Percentiles rank a stretch among this genome's conserved stretches.
Conservation (phyloP, 2,329 filamentous ascomycete species). For the Botrytis cinerea region DNA sequence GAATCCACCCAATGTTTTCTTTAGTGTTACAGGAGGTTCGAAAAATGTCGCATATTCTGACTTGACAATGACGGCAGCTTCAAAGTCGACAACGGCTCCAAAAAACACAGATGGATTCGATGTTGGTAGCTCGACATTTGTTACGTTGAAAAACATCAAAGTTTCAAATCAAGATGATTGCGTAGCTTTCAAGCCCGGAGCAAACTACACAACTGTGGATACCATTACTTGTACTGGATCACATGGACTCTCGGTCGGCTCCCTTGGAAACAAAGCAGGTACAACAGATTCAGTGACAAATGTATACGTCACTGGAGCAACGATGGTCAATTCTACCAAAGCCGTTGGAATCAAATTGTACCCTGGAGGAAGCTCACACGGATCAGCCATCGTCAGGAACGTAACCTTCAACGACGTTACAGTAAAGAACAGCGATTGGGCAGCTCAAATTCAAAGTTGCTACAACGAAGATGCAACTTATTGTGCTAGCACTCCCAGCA, state of each 20-base stretch:
- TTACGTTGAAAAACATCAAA: constrained; percentile 51
- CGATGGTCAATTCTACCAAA: constrained; percentile 48
- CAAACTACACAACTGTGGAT: constrained; percentile 47
- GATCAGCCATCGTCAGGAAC: constrained; percentile 45
- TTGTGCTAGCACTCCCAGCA: constrained; percentile 43
- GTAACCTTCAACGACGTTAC: constrained; percentile 46
- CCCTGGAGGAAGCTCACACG: constrained; percentile 44
- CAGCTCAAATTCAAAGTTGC: constrained; percentile 50
- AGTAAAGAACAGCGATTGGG: constrained; percentile 46
- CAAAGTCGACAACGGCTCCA: constrained; percentile 45
- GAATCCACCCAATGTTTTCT: constrained; percentile 51
- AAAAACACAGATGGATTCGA: constrained; percentile 59
- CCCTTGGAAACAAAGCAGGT: constrained; percentile 44
- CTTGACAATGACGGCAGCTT: constrained; percentile 45
- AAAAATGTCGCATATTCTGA: constrained; percentile 44
- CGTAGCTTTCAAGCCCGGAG: constrained; percentile 57
- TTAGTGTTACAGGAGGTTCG: constrained; percentile 44
- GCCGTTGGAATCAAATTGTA: constrained; percentile 52
- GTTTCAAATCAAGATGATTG: constrained; percentile 62
- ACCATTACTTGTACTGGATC: constrained; percentile 49
- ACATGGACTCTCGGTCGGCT: constrained; percentile 52
- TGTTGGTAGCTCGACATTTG: constrained; percentile 47
- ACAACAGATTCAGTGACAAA: constrained; percentile 47
- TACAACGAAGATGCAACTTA: constrained; percentile 45
- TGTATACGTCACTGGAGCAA: constrained; percentile 45